These are phyloP conservation scores for Aspergillus felis DNA, from an alignment of 2,329 filamentous ascomycete genomes.

Conservation along the genomic window DNA sequence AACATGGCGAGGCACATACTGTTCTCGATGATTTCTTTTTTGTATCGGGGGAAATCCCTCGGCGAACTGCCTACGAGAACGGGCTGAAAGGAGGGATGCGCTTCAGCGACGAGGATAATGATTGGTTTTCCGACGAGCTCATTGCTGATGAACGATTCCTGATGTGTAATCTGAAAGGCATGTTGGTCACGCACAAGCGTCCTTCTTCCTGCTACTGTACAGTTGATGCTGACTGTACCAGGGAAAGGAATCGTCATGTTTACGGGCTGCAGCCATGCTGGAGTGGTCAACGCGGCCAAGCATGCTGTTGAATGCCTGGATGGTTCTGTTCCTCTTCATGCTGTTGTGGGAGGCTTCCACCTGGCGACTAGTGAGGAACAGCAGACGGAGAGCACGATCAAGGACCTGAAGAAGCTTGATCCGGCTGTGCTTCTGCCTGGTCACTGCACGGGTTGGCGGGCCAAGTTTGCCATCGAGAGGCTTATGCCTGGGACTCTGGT, in stretches of 20 bases:
- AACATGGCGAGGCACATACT: constrained; percentile 40
- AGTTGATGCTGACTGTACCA: constrained; percentile 14
- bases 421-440: constrained; percentile 51
- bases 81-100: constrained; percentile 46
- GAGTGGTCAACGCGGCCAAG: constrained; percentile 50
- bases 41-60: constrained; percentile 52
- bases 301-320: constrained; percentile 43
- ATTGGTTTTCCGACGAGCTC: constrained; percentile 48
- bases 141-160: constrained; percentile 53
- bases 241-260: constrained; percentile 53
- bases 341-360: constrained; percentile 53
- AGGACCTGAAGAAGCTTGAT: constrained; percentile 46
- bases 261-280: constrained; percentile 55
- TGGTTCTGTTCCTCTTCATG: constrained; percentile 42
- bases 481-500: constrained; percentile 49
- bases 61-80: constrained; percentile 48
- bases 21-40: constrained; percentile 51
- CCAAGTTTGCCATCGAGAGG: constrained; percentile 51
- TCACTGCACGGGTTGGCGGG: constrained; percentile 55
- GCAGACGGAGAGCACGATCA: constrained; percentile 44
- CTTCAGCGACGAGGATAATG: constrained; percentile 35
- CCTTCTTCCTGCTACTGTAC: background rate
- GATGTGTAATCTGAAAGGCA: constrained; percentile 52
- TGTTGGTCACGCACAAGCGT: background rate
- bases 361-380: constrained; percentile 45